Conservation (phyloP, 345 rosid species). For the Hibiscus mutabilis region DNA sequence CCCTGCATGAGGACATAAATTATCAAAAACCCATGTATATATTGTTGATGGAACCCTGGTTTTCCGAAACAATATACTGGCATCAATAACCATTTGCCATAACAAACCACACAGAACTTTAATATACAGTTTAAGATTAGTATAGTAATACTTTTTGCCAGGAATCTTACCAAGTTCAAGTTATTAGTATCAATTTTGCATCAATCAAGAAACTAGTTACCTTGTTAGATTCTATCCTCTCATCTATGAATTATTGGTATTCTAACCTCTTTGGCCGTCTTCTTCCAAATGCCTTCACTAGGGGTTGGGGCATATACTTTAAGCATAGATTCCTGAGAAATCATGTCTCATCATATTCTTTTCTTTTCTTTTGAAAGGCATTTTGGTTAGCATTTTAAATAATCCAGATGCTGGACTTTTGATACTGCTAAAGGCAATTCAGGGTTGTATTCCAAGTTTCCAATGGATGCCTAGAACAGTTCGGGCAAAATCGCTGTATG, state of each 20-base stretch:
- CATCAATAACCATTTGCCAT: neutral
- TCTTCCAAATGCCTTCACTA: neutral
- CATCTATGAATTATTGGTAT: neutral
- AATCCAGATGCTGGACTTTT: neutral
- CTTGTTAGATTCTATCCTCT: neutral
- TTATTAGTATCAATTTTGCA: neutral
- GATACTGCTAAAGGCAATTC: neutral
- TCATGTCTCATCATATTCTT: neutral
- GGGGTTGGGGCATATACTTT: neutral
- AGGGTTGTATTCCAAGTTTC: neutral
- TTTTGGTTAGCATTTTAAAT: conserved; percentile 3
- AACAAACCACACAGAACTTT: neutral
- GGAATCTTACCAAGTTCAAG: neutral
- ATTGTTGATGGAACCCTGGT: neutral
- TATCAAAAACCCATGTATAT: neutral
- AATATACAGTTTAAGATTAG: neutral
- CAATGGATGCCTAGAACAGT: neutral
- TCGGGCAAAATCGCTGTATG: neutral
- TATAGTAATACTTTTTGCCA: neutral
- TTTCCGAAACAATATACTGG: neutral
- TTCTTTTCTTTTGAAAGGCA: neutral
- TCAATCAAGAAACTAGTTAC: neutral
- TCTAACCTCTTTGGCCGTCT: neutral
- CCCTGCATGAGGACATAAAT: neutral
- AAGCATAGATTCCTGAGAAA: neutral